Conservation (phyloP, 345 rosid species). For the Eucalyptus curtisii region DNA sequence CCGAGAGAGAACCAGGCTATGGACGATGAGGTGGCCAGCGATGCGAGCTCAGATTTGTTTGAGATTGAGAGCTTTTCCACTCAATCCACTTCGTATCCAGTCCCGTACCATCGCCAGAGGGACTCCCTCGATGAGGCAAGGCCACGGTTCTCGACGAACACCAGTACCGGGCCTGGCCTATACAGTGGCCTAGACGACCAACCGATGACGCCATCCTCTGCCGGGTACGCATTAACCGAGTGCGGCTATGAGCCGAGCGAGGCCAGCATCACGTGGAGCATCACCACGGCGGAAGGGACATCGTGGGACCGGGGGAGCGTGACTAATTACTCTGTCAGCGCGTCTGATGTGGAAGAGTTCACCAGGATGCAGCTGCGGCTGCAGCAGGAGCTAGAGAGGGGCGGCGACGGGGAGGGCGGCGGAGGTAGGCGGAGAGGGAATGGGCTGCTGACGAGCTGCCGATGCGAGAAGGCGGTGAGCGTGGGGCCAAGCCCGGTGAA, state of each 20-base stretch:
- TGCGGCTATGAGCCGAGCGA: constrained; percentile 76
- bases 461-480: constrained; percentile 70
- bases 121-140: constrained; percentile 63
- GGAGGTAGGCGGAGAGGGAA: constrained; percentile 10
- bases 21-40: constrained; percentile 63
- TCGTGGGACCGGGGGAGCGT: constrained; percentile 17
- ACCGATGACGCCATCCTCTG: neutral
- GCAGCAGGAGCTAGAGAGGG: neutral
- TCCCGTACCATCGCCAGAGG: constrained; percentile 9
- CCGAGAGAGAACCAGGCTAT: neutral
- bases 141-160: constrained; percentile 1
- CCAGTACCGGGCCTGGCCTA: neutral
- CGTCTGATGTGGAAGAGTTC: constrained; percentile 30
- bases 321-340: constrained; percentile 35
- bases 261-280: constrained; percentile 89
- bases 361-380: constrained; percentile 1
- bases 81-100: constrained; percentile 17
- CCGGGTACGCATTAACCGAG: constrained; percentile 19
- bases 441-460: constrained; percentile 53
- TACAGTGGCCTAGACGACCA: constrained; percentile 11
- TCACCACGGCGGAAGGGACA: constrained; percentile 60
- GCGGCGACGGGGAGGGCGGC: neutral
- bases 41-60: constrained; percentile 88
- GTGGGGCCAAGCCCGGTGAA: constrained; percentile 53
- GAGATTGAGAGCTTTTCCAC: constrained; percentile 97